phyloP scores from a whole-genome alignment of 805 yeast genomes.

The Candida schatavii region DNA sequence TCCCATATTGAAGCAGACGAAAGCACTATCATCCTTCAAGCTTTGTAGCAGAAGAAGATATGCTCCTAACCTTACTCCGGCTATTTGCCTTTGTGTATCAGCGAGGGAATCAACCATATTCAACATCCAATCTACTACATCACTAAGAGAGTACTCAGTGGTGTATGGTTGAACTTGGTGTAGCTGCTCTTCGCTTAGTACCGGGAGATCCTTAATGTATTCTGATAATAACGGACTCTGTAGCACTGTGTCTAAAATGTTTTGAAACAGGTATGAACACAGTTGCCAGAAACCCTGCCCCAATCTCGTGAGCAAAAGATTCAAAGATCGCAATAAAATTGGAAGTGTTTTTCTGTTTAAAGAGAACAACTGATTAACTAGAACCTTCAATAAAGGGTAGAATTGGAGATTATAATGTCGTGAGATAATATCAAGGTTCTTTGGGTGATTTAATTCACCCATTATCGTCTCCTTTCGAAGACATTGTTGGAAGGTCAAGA shows the following conservation, averaged over 20 bases:
- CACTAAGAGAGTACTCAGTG: slow-evolving; percentile 27
- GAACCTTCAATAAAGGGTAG: slow-evolving; percentile 36
- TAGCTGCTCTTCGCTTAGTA: too few relatives aligned
- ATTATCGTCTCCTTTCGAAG: slow-evolving; percentile 34
- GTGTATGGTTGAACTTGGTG: slow-evolving; percentile 17
- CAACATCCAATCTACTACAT: slow-evolving; percentile 56
- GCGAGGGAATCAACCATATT: slow-evolving; percentile 43
- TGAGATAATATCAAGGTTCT: slow-evolving; percentile 29
- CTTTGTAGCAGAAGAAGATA: slow-evolving; percentile 34
- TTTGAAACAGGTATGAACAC: slow-evolving; percentile 53
- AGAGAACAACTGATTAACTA: slow-evolving; percentile 53
- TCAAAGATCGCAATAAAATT: slow-evolving; percentile 50
- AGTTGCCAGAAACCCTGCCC: slow-evolving; percentile 52
- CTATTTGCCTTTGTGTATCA: slow-evolving; percentile 49
- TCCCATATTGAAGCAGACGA: not conserved
- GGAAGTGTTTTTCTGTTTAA: slow-evolving; percentile 50
- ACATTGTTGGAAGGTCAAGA: slow-evolving; percentile 32
- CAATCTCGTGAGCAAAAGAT: slow-evolving; percentile 41
- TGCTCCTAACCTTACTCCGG: slow-evolving; percentile 50
- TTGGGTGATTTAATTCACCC: slow-evolving; percentile 23
- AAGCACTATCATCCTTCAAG: not conserved
- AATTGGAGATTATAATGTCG: slow-evolving; percentile 26
- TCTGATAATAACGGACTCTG: slow-evolving; percentile 46
- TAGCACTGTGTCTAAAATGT: slow-evolving; percentile 58
- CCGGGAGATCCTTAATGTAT: not conserved